Percentiles rank a stretch among this genome's conserved stretches.
Evolutionary conservation across 345 rosid species (phyloP).

Genomic region (Eutrema heterophyllum): DNA sequence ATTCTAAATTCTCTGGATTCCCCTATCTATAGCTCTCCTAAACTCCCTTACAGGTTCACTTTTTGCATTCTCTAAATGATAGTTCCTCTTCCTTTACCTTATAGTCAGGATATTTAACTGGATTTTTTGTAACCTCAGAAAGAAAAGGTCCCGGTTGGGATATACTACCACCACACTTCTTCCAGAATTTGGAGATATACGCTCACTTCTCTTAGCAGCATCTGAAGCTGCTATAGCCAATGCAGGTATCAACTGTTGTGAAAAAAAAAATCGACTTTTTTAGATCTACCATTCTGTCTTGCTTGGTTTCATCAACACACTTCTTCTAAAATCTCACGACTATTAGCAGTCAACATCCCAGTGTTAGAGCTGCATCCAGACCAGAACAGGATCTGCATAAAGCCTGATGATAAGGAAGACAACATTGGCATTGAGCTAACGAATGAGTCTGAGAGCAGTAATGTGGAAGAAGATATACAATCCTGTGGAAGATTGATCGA

Average conservation of each 20-base stretch:
- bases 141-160: conserved; percentile 13
- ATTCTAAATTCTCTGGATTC: conserved; percentile 10
- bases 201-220: conserved; percentile 21
- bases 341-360: neutral
- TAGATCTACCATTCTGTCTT: neutral
- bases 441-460: neutral
- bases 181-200: conserved; percentile 4
- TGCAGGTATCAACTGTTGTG: conserved; percentile 21
- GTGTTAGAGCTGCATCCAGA: conserved; percentile 3
- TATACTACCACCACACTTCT: neutral
- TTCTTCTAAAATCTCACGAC: neutral
- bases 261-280: neutral
- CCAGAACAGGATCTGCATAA: neutral
- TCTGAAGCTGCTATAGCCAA: conserved; percentile 1
- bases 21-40: conserved; percentile 20
- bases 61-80: neutral
- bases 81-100: neutral
- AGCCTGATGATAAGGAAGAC: conserved; percentile 9
- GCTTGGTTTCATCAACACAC: neutral
- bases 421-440: neutral
- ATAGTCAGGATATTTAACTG: neutral
- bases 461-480: conserved; percentile 1
- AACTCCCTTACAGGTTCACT: conserved; percentile 31
- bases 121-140: neutral
- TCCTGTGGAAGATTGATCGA: conserved; percentile 23